A percentile compares a stretch with the other conserved stretches of the same genome.
Conservation (phyloP, 2,329 filamentous ascomycete species). For the Trichoderma breve region DNA sequence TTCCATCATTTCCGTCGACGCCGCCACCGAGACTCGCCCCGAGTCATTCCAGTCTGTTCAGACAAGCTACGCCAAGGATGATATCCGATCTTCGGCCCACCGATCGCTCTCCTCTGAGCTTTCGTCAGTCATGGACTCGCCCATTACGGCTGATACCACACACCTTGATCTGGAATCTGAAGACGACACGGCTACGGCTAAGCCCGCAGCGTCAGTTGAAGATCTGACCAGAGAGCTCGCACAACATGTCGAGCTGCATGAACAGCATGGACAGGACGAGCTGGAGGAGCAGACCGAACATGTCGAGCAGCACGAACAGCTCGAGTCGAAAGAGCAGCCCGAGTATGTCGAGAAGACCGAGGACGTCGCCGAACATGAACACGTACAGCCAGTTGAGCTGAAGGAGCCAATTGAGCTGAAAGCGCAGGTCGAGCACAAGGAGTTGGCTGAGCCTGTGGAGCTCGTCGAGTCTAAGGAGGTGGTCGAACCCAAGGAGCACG, state of each 20-base stretch:
- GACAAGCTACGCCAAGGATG: conserved; percentile 68
- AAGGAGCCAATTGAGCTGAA: not conserved
- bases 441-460: not conserved
- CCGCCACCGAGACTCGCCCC: conserved; percentile 56
- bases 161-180: conserved; percentile 50
- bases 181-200: conserved; percentile 46
- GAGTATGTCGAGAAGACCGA: not conserved
- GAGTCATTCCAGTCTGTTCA: conserved; percentile 80
- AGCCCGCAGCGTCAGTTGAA: conserved; percentile 39
- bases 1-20: conserved; percentile 54
- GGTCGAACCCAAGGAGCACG: conserved; percentile 34
- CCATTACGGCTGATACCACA: conserved; percentile 61
- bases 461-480: not conserved
- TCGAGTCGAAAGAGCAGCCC: not conserved
- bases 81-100: conserved; percentile 65
- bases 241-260: not conserved
- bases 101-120: conserved; percentile 92
- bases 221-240: conserved; percentile 37
- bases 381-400: not conserved
- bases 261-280: not conserved
- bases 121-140: conserved; percentile 79
- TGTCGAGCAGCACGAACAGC: not conserved
- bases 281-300: not conserved
- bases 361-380: not conserved
- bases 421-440: not conserved